Percentiles rank a stretch among this genome's conserved stretches.
phyloP scores from a whole-genome alignment of 1,284 basidiomycete genomes.

The Porogramme epimiltina region DNA sequence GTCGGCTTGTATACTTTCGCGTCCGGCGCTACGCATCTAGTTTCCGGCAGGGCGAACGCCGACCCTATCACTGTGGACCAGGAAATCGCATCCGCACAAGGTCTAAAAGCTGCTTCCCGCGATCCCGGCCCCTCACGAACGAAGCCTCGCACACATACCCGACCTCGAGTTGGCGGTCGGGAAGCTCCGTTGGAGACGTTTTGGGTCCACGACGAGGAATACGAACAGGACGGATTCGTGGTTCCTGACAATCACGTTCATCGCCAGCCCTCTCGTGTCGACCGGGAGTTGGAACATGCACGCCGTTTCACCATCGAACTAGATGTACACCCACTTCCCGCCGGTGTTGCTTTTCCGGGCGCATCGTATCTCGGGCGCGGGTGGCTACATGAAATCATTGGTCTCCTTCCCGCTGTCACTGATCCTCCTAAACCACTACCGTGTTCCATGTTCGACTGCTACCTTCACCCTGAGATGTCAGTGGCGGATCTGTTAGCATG shows the following conservation, averaged over 20 bases:
- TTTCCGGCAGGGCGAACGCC: constrained; percentile 15
- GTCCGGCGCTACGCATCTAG: constrained; percentile 11
- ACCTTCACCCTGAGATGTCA: constrained; percentile 22
- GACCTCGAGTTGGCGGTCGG: no score
- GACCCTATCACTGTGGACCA: constrained; percentile 20
- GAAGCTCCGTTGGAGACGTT: constrained; percentile 15
- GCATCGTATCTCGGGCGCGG: constrained; percentile 59
- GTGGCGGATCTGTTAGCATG: constrained; percentile 23
- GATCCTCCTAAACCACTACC: constrained; percentile 9
- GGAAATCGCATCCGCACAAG: constrained; percentile 5
- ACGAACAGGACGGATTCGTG: constrained; percentile 13
- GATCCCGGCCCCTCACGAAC: background rate
- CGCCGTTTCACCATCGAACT: constrained; percentile 46
- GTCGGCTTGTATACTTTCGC: constrained; percentile 20
- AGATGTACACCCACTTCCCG: constrained; percentile 47
- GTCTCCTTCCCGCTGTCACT: constrained; percentile 9
- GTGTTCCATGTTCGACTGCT: constrained; percentile 20
- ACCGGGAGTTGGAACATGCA: constrained; percentile 3
- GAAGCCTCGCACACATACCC: background rate
- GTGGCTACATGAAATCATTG: constrained; percentile 51
- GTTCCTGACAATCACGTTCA: constrained; percentile 2
- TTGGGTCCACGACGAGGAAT: constrained; percentile 10
- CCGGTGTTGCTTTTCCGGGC: constrained; percentile 50
- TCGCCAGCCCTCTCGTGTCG: constrained; percentile 4
- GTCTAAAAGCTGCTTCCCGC: background rate